Percentiles rank a stretch among this genome's conserved stretches.
phyloP scores from a whole-genome alignment of 129 eudicot species.

The Calendula officinalis region DNA sequence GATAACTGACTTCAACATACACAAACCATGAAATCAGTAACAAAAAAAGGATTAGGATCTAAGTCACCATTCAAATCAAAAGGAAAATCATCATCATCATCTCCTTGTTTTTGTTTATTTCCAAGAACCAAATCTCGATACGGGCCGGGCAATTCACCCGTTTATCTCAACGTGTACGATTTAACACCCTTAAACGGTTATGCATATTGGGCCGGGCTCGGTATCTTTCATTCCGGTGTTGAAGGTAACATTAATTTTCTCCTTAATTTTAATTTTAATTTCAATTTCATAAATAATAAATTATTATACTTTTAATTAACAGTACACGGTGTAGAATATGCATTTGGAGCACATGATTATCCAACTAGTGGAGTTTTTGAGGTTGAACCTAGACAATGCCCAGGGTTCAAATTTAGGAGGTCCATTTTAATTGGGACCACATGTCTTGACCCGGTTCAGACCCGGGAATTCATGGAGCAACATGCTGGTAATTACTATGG shows the following conservation, averaged over 20 bases:
- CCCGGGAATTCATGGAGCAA: constrained; percentile 57
- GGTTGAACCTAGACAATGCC: constrained; percentile 78
- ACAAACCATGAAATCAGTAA: constrained; percentile 49
- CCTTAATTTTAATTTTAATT: neutral
- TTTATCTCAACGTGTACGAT: constrained; percentile 70
- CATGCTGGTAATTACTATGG: constrained; percentile 61
- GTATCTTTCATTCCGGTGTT: constrained; percentile 74
- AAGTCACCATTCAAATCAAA: constrained; percentile 42
- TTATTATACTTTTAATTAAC: constrained; percentile 7
- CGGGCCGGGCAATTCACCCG: constrained; percentile 56
- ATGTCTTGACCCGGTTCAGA: constrained; percentile 44
- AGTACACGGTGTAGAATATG: constrained; percentile 83
- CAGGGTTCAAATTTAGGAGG: constrained; percentile 72
- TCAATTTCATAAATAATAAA: too few species aligned
- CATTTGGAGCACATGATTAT: constrained; percentile 79
- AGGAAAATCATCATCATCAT: constrained; percentile 39
- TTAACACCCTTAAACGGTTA: constrained; percentile 68
- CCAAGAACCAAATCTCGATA: constrained; percentile 48
- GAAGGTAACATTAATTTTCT: constrained; percentile 43
- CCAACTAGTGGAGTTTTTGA: constrained; percentile 72
- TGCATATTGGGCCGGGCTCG: constrained; percentile 76
- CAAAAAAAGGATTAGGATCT: constrained; percentile 58
- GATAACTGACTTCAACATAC: constrained; percentile 22
- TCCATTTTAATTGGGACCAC: constrained; percentile 71
- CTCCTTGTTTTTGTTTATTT: constrained; percentile 57